These are phyloP conservation scores for Salvia splendens DNA, from an alignment of 257 asterid genomes.

Conservation along the genomic window DNA sequence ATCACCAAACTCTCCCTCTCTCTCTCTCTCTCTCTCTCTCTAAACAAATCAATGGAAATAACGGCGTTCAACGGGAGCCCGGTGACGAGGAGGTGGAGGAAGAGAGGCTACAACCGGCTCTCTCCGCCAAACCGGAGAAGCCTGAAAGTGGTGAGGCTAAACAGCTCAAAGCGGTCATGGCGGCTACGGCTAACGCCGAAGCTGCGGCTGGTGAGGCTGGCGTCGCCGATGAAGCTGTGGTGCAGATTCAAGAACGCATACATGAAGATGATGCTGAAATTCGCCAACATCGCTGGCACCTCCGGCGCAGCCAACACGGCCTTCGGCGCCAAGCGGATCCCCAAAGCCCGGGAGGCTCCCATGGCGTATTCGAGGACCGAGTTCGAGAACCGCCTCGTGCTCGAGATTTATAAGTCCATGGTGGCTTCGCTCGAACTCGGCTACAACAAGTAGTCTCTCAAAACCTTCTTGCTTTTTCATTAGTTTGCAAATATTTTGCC, in stretches of 20 bases:
- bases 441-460: conserved; percentile 22
- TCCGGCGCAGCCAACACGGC: conserved; percentile 10
- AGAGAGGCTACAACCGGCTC: conserved; percentile 36
- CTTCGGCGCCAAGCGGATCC: conserved; percentile 38
- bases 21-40: neutral
- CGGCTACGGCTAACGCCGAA: conserved; percentile 37
- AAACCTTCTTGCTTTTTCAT: neutral
- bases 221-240: conserved; percentile 46
- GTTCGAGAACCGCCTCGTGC: conserved; percentile 60
- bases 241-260: conserved; percentile 43
- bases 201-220: conserved; percentile 33
- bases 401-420: conserved; percentile 78
- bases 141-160: conserved; percentile 30
- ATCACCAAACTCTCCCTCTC: conserved; percentile 3
- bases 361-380: conserved; percentile 37
- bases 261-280: conserved; percentile 45
- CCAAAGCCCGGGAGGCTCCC: conserved; percentile 27
- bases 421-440: conserved; percentile 61
- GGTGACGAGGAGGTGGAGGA: conserved; percentile 29
- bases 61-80: conserved; percentile 23
- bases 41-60: conserved; percentile 26
- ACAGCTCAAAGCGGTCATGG: conserved; percentile 34
- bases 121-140: conserved; percentile 27
- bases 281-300: conserved; percentile 32
- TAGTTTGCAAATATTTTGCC: neutral